Evolutionary conservation across 2,329 filamentous ascomycete genomes (phyloP).

Genomic region (Fonsecaea pedrosoi): DNA sequence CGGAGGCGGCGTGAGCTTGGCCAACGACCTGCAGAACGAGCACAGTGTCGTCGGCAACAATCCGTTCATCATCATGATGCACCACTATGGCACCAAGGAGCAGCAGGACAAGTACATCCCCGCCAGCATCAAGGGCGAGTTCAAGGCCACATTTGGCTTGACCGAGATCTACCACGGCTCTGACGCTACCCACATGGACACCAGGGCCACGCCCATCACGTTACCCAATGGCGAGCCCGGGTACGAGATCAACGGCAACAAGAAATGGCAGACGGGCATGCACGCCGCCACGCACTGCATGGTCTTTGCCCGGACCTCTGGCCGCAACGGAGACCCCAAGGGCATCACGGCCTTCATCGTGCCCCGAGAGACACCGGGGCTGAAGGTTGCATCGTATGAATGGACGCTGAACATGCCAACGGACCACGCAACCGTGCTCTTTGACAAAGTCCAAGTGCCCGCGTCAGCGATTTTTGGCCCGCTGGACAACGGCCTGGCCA

Average conservation of each 20-base stretch:
- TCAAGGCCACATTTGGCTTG: slow-evolving; percentile 66
- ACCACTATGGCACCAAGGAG: slow-evolving; percentile 63
- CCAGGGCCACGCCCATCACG: slow-evolving; percentile 55
- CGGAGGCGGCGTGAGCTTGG: slow-evolving; percentile 61
- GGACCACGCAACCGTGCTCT: slow-evolving; percentile 66
- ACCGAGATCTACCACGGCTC: slow-evolving; percentile 68
- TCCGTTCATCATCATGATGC: slow-evolving; percentile 67
- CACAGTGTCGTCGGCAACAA: slow-evolving; percentile 69
- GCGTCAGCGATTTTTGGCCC: slow-evolving; percentile 60
- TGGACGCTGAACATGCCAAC: slow-evolving; percentile 73
- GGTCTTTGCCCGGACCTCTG: slow-evolving; percentile 66
- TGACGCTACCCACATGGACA: slow-evolving; percentile 69
- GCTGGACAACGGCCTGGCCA: slow-evolving; percentile 61
- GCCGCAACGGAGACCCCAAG: slow-evolving; percentile 58
- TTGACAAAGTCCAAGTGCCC: slow-evolving; percentile 65
- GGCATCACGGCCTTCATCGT: slow-evolving; percentile 69
- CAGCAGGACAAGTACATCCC: slow-evolving; percentile 63
- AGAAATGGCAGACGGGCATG: slow-evolving; percentile 71
- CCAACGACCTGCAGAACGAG: slow-evolving; percentile 70
- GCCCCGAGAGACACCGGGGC: slow-evolving; percentile 59
- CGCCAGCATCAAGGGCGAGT: slow-evolving; percentile 59
- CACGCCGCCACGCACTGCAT: slow-evolving; percentile 68
- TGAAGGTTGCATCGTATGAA: slow-evolving; percentile 64
- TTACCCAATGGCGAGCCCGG: slow-evolving; percentile 50
- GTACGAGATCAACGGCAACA: slow-evolving; percentile 63